A percentile compares a stretch with the other conserved stretches of the same genome.
These are phyloP conservation scores for Chrysosporium keratinophilum DNA, from an alignment of 2,329 filamentous ascomycete genomes.

Conservation along the genomic window DNA sequence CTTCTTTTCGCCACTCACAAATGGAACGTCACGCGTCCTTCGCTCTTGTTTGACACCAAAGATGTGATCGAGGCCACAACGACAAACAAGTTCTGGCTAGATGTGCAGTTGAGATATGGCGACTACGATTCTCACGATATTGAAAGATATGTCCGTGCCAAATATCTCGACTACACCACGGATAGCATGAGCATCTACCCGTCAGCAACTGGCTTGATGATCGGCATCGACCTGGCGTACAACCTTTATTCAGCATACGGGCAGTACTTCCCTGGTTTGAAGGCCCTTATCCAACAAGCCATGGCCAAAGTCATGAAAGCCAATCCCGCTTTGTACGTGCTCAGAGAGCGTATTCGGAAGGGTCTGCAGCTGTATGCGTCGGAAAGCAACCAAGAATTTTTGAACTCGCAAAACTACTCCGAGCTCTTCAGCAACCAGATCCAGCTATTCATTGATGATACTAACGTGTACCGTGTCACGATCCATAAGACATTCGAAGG, in stretches of 20 bases:
- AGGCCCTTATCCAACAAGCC: conserved; percentile 88
- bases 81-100: conserved; percentile 98
- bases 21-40: conserved; percentile 94
- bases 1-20: conserved; percentile 95
- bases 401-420: conserved; percentile 99
- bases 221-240: conserved; percentile 94
- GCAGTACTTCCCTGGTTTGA: conserved; percentile 96
- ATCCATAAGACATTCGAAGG: conserved; percentile 99
- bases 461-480: conserved; percentile 97
- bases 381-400: conserved; percentile 96
- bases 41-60: conserved; percentile 89
- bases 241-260: conserved; percentile 97
- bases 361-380: conserved; percentile 95
- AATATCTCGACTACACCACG: conserved; percentile 97
- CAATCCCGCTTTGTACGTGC: conserved; percentile 88
- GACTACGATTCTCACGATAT: conserved; percentile 99
- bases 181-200: conserved; percentile 99
- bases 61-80: conserved; percentile 87
- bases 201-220: conserved; percentile 92
- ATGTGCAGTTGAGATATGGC: conserved; percentile 90
- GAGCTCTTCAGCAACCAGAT: conserved; percentile 99
- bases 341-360: conserved; percentile 96
- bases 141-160: conserved; percentile 91
- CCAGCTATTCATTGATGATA: conserved; percentile 97
- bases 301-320: conserved; percentile 99